Conservation (phyloP, 768 basidiomycete genomes). For the Galerina marginata region DNA sequence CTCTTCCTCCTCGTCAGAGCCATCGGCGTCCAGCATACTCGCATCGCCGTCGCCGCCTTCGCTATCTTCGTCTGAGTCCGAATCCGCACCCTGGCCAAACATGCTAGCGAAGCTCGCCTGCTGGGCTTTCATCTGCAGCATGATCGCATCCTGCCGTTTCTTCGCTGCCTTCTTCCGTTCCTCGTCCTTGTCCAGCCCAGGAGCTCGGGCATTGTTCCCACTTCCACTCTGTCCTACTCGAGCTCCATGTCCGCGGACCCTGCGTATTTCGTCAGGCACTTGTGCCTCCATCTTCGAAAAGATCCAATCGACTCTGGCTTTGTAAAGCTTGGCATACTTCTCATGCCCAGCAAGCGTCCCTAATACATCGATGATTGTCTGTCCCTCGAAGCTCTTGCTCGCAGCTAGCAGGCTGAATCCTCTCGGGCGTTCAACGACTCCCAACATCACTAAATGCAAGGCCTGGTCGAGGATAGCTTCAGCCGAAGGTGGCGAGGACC, state of each 20-base stretch:
- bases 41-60: slow-evolving; percentile 36
- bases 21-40: slow-evolving; percentile 51
- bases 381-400: slow-evolving; percentile 62
- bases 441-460: slow-evolving; percentile 86
- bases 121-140: slow-evolving; percentile 94
- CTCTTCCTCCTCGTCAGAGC: slow-evolving; percentile 64
- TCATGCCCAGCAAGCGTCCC: slow-evolving; percentile 81
- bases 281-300: slow-evolving; percentile 62
- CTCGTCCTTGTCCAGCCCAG: slow-evolving; percentile 59
- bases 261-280: slow-evolving; percentile 61
- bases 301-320: slow-evolving; percentile 77
- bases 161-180: slow-evolving; percentile 86
- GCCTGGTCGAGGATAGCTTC: slow-evolving; percentile 92
- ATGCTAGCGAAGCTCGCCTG: slow-evolving; percentile 86
- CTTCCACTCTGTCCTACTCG: slow-evolving; percentile 41
- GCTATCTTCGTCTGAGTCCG: slow-evolving; percentile 39
- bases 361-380: slow-evolving; percentile 72
- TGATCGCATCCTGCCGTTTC: slow-evolving; percentile 89
- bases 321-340: slow-evolving; percentile 69
- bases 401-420: slow-evolving; percentile 66
- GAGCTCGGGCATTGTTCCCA: slow-evolving; percentile 40
- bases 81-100: slow-evolving; percentile 52
- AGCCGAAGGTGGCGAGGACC: slow-evolving; percentile 70
- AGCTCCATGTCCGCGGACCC: slow-evolving; percentile 16
- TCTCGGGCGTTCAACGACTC: slow-evolving; percentile 70